These are phyloP conservation scores for Cryptococcus jaspeensis DNA, from an alignment of 1,284 basidiomycete species.

Conservation along the genomic window DNA sequence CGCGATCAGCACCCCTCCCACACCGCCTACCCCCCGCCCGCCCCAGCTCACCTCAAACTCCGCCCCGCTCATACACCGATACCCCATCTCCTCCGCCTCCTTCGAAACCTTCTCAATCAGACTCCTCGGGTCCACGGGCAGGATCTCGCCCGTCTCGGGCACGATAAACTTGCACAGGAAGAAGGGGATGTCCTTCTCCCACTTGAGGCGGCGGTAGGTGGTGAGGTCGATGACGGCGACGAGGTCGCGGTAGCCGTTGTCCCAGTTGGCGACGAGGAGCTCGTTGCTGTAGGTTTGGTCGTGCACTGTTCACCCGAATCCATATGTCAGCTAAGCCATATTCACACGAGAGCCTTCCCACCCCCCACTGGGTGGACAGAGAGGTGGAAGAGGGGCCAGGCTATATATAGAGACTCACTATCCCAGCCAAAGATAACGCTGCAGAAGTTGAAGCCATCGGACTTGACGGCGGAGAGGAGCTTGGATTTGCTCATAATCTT, in stretches of 20 bases:
- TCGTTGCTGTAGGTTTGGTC: slow-evolving; percentile 79
- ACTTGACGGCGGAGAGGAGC: slow-evolving; percentile 79
- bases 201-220: slow-evolving; percentile 81
- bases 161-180: slow-evolving; percentile 89
- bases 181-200: slow-evolving; percentile 89
- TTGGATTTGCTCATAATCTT: slow-evolving; percentile 95
- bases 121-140: slow-evolving; percentile 81
- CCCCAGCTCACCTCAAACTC: slow-evolving; percentile 77
- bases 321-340: neutral
- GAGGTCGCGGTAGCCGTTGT: slow-evolving; percentile 88
- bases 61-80: slow-evolving; percentile 71
- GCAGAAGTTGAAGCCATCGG: slow-evolving; percentile 86
- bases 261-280: slow-evolving; percentile 81
- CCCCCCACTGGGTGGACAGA: neutral
- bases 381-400: neutral
- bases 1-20: neutral
- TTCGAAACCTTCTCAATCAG: slow-evolving; percentile 66
- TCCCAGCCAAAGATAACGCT: slow-evolving; percentile 70
- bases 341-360: neutral
- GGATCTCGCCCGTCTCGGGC: slow-evolving; percentile 70
- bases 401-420: slow-evolving; percentile 24
- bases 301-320: slow-evolving; percentile 54
- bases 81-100: slow-evolving; percentile 54
- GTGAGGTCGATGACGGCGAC: slow-evolving; percentile 79
- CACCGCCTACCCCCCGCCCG: neutral